Evolutionary conservation across 139 green algal species (phyloP), one percentile per base, ranked within the genome.

Genomic region (Mychonastes homosphaera): DNA sequence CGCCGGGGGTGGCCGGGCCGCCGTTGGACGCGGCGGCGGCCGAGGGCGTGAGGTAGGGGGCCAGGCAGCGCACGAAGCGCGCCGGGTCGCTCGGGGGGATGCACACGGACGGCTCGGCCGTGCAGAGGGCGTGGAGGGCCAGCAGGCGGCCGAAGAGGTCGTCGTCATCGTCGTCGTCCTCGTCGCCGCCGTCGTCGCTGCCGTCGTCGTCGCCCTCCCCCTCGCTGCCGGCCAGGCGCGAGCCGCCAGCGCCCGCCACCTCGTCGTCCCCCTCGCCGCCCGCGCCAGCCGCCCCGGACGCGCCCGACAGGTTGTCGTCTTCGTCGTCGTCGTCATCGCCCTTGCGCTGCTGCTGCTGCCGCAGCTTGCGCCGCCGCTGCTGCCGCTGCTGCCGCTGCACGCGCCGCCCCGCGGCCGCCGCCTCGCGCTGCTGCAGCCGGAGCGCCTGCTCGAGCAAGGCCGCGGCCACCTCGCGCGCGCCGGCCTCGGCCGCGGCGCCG

Each of bases 41-140:
- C 28, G 41, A 23, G 24, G 30, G 34, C 23, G 64, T 84, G 16
- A 89, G 53, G 58, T 94, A 89, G 2, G 86, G 85, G 15, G 75
- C 66, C 56, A 94, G 73, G 48, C 62, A 51, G 34, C 79, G 65
- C 12, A 84, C 65, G 39, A 82, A 78, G 32, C 59, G 62, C 49
- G 64, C 52, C 2, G 74, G 72, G 71, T 92, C 79, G 6, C 36
- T 50, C 6, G 50, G 16, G 6, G 71, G 79, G 40, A 72, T 59
- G 57, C 69, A 83, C 39, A 86, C 65, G 26, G 53, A 64, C 10
- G 73, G 55, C 36, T 89, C 79, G 3, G 80, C 77, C 5, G 65
- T 29, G 16, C 55, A 72, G 24, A 93, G 65, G 4, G 80, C 86
- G 64, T 94, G 84, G 53, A 94, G 73, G n/a, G 79, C 75, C 66